phyloP scores from a whole-genome alignment of 108 stramenopile genomes.

The Nannochloropsis salina region DNA sequence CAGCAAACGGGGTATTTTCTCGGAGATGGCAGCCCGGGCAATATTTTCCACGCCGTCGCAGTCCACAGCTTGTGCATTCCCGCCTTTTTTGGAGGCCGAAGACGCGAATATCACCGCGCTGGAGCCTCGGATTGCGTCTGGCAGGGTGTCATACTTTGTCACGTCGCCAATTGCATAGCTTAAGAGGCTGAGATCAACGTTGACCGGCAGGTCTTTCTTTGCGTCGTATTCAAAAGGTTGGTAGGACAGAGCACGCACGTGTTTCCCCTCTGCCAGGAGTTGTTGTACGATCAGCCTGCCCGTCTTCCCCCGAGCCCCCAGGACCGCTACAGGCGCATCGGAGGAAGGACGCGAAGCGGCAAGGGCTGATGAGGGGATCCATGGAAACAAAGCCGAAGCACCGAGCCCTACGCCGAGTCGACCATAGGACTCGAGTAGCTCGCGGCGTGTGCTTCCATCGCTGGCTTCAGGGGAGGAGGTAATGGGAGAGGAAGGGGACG shows the following conservation, averaged over 20 bases:
- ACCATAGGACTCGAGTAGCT: background rate
- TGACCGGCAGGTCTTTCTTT: background rate
- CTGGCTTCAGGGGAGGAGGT: background rate
- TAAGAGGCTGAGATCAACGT: constrained; percentile 27
- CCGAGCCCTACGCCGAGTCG: background rate
- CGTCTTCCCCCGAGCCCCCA: constrained; percentile 35
- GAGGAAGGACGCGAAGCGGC: background rate
- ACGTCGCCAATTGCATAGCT: constrained; percentile 58
- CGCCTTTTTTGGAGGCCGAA: constrained; percentile 66
- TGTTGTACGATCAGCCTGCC: constrained; percentile 40
- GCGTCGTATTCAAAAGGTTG: constrained; percentile 24
- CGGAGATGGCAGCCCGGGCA: constrained; percentile 67
- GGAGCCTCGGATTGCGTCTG: constrained; percentile 51
- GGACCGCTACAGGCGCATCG: background rate
- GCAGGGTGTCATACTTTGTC: constrained; percentile 51
- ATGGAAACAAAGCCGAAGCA: background rate
- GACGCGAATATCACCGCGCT: constrained; percentile 77
- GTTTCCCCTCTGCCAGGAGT: constrained; percentile 30
- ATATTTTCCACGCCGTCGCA: constrained; percentile 63
- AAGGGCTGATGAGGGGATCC: background rate
- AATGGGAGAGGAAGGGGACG: background rate
- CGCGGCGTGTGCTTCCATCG: background rate
- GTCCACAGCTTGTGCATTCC: constrained; percentile 67
- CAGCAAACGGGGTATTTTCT: constrained; percentile 58
- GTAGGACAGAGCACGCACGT: constrained; percentile 33